Evolutionary conservation across 2,329 filamentous ascomycete genomes (phyloP).

Genomic region (Boeremia exigua): DNA sequence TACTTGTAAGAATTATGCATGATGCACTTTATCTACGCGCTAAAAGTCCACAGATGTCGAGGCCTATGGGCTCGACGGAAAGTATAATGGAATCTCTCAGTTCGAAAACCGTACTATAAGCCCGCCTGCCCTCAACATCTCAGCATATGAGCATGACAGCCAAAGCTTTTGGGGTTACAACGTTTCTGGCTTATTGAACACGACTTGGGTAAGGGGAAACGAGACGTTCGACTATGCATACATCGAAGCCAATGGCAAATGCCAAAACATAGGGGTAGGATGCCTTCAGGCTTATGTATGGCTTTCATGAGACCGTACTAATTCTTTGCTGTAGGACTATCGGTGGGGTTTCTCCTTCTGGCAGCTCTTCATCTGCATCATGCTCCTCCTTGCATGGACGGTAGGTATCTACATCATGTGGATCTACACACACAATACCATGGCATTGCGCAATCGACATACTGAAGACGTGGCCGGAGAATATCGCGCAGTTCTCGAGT

Average conservation of each 20-base stretch:
- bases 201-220: background rate
- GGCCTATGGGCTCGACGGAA: background rate
- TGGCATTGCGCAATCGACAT: background rate
- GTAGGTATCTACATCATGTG: constrained; percentile 22
- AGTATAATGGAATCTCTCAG: background rate
- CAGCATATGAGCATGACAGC: background rate
- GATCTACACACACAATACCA: constrained; percentile 13
- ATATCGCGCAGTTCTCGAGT: constrained; percentile 18
- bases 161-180: background rate
- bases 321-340: constrained; percentile 9
- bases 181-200: background rate
- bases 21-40: background rate
- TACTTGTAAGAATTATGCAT: background rate
- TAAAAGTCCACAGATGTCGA: background rate
- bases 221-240: background rate
- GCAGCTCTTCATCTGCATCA: constrained; percentile 16
- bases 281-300: background rate
- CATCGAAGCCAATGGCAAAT: background rate
- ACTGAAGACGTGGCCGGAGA: constrained; percentile 9
- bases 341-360: constrained; percentile 30
- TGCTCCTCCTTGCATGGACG: constrained; percentile 18
- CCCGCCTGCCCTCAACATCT: background rate
- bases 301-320: background rate
- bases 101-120: background rate
- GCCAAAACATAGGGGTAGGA: background rate